phyloP scores from a whole-genome alignment of 2,329 filamentous ascomycete genomes.

The Cercospora sp. region DNA sequence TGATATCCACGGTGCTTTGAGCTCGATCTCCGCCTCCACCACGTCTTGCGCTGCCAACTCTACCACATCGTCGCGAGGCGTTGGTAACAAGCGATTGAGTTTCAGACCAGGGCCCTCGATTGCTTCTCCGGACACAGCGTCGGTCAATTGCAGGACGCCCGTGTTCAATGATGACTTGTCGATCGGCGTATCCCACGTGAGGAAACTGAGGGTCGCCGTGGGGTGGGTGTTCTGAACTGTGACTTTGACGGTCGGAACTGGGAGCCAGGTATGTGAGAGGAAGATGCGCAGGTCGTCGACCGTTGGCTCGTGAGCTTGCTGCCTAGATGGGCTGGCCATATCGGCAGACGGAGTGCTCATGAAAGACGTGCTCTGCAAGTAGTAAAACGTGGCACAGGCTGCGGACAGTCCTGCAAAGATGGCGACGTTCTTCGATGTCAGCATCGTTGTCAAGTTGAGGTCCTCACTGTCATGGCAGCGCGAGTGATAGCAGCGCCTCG shows the following conservation, averaged over 20 bases:
- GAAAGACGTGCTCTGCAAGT: neutral
- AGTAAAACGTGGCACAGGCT: neutral
- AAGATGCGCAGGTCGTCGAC: constrained; percentile 11
- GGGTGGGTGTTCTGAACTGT: constrained; percentile 42
- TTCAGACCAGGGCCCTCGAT: constrained; percentile 39
- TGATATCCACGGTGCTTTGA: constrained; percentile 44
- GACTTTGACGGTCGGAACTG: constrained; percentile 33
- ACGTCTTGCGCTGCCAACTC: constrained; percentile 41
- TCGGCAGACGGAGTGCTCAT: neutral
- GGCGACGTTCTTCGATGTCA: neutral
- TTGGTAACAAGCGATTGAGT: constrained; percentile 43
- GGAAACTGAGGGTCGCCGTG: constrained; percentile 39
- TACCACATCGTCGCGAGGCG: constrained; percentile 40
- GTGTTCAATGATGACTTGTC: constrained; percentile 43
- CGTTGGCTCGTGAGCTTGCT: constrained; percentile 6
- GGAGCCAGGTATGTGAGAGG: constrained; percentile 11
- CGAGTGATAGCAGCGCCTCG: neutral
- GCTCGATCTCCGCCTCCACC: constrained; percentile 40
- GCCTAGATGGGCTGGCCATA: neutral
- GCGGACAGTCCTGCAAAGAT: neutral
- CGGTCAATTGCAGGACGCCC: constrained; percentile 41
- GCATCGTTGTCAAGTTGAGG: neutral
- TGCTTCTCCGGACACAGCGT: constrained; percentile 34
- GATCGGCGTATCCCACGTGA: constrained; percentile 47
- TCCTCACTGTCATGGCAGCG: neutral